Evolutionary conservation across 2,329 filamentous ascomycete genomes (phyloP).

Genomic region (Colletotrichum euphorbiae): DNA sequence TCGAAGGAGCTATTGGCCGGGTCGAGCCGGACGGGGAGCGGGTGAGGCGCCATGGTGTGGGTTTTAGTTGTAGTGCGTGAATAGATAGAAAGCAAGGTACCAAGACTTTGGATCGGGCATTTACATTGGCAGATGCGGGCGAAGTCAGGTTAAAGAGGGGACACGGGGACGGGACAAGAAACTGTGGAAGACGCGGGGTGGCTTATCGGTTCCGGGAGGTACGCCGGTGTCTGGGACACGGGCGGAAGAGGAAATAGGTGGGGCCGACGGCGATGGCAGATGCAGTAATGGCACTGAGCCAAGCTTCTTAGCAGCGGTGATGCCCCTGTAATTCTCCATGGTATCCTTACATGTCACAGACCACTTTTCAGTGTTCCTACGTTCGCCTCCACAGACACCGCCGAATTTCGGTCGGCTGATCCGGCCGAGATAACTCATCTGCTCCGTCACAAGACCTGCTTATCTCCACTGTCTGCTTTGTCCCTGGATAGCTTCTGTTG

Average conservation of each 20-base stretch:
- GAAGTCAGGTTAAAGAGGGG: constrained; percentile 23
- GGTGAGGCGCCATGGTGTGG: constrained; percentile 3
- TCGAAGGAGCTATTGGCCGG: not conserved
- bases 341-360: not conserved
- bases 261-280: constrained; percentile 22
- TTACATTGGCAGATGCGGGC: constrained; percentile 13
- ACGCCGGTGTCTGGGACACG: constrained; percentile 18
- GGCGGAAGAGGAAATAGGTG: not conserved
- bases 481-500: not conserved
- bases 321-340: not conserved
- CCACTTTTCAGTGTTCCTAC: not conserved
- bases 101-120: not conserved
- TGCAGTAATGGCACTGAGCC: not conserved
- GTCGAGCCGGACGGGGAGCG: constrained; percentile 1
- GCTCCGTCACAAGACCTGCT: not conserved
- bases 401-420: constrained; percentile 25
- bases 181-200: constrained; percentile 13
- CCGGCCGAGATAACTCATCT: constrained; percentile 19
- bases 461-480: too few species aligned
- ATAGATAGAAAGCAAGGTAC: not conserved
- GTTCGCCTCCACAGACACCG: not conserved
- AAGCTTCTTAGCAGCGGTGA: constrained; percentile 9
- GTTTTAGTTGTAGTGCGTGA: not conserved
- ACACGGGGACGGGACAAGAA: not conserved
- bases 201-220: constrained; percentile 33